Evolutionary conservation across 257 asterid genomes (phyloP), one percentile per base, ranked within the genome.

Genomic region (Euphrasia confusa): DNA sequence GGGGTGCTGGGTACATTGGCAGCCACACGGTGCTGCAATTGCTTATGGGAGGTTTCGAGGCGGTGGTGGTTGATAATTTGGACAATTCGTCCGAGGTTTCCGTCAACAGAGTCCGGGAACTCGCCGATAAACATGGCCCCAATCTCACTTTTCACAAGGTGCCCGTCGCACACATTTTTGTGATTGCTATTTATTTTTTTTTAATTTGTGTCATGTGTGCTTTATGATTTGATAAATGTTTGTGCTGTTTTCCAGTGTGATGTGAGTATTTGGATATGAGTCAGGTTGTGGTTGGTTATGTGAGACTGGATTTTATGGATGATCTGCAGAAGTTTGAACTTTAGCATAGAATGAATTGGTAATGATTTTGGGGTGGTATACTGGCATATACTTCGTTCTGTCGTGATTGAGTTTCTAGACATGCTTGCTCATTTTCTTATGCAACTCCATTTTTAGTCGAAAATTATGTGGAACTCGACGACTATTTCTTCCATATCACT

Each of bases 51-150:
- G 97, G 97, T 1, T 82, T 80, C 78, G 82, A 72, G 75, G 77
- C 79, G 7, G 92, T 85, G 7, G 84, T 89, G 67, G 87, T 89
- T 5, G 99, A 93, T 63, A 93, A 89, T 79, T 74, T 93, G 85
- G 95, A 89, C 63, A 93, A 93, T 77, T 78, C 99, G n/a, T 83
- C 95, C 12, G 80, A 76, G 62, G 57, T 79, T 72, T 81, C 99
- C 26, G 56, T 87, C 60, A 68, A 74, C 3, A 82, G 96, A 67
- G 94, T 87, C 6, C 66, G 69, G 54, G 84, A 87, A 70, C 91
- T 93, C 71, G 95, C 99, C 50, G 90, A 76, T 7, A 59, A 80
- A 32, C 56, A 68, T 67, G 96, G 86, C 61, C 58, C 83, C 62
- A 83, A 80, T 33, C 94, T 93, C 61, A 10, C 66, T 26, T 87